These are phyloP conservation scores for Leptoxyphium fumago DNA, from an alignment of 2,329 filamentous ascomycete genomes.

Conservation along the genomic window DNA sequence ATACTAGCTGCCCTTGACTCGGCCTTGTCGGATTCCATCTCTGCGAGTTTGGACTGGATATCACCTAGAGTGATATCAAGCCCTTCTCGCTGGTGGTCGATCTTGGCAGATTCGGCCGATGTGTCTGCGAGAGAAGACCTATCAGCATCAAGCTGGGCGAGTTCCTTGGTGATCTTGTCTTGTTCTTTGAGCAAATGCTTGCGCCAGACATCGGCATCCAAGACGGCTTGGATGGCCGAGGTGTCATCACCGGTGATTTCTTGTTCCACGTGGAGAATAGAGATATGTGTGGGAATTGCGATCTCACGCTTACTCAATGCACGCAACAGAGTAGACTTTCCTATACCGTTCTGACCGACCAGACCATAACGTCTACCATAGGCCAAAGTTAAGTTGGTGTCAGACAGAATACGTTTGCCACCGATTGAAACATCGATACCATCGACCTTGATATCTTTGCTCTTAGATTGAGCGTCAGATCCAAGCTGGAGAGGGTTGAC, in stretches of 20 bases:
- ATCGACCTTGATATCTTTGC: slow-evolving; percentile 97
- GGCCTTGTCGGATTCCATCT: slow-evolving; percentile 99
- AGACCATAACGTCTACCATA: slow-evolving; percentile 92
- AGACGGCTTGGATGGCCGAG: slow-evolving; percentile 79
- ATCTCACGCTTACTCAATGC: slow-evolving; percentile 88
- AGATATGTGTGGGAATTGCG: slow-evolving; percentile 90
- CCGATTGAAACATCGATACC: slow-evolving; percentile 89
- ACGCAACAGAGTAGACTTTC: slow-evolving; percentile 67
- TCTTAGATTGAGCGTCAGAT: slow-evolving; percentile 54
- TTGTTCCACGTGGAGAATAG: slow-evolving; percentile 97
- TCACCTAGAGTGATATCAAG: slow-evolving; percentile 84
- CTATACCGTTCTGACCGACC: slow-evolving; percentile 98
- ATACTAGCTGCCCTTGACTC: slow-evolving; percentile 93
- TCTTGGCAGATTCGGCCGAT: slow-evolving; percentile 67
- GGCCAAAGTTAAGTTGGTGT: slow-evolving; percentile 78
- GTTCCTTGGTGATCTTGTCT: slow-evolving; percentile 63
- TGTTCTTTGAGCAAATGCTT: slow-evolving; percentile 89
- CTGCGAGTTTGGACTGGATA: slow-evolving; percentile 77
- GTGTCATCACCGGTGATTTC: slow-evolving; percentile 97
- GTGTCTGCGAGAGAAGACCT: slow-evolving; percentile 76
- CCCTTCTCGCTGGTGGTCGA: slow-evolving; percentile 79
- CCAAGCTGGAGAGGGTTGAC: slow-evolving; percentile 93
- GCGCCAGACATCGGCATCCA: slow-evolving; percentile 96
- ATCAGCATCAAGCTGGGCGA: slow-evolving; percentile 64
- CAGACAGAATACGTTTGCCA: slow-evolving; percentile 74